Base-by-base conservation (phyloP, 1,284 basidiomycete genomes). In the Cryptococcus sp. region DNA sequence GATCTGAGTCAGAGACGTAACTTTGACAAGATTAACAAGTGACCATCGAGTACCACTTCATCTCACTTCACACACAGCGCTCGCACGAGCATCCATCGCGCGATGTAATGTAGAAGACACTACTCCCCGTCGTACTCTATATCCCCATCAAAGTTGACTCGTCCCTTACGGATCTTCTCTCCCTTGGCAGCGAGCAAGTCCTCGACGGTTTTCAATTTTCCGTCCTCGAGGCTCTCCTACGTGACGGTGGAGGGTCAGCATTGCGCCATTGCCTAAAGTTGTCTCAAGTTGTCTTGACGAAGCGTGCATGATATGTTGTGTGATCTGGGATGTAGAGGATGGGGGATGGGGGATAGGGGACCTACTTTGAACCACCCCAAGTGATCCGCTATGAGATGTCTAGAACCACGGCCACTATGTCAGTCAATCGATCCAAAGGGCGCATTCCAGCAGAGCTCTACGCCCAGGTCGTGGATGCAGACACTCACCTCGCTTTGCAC, bases 301-400 rank as follows among this genome's bases (percentile, higher is more conserved):
- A 41, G n/a, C 11, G 11, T 41, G 39, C 39, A n/a, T n/a, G n/a
- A 53, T 20, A 19, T n/a, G 2, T 13, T 27, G 39, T 25, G 13
- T 19, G 50, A 16, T 38, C 55, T 47, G 25, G 6, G 25, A 25
- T 6, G 25, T 3, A 6, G 25, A 10, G 48, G 49, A 44, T 35
- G n/a, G 1, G 47, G 2, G 38, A n/a, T 50, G 13, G 27, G 19
- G 49, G 47, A 25, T n/a, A 41, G 46, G 23, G 31, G 19, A 65
- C 71, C 47, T 53, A 74, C 75, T 53, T 78, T 75, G 81, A 96
- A 96, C 93, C 93, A 96, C 1, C 90, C 91, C 16, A 96, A 78
- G 71, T 96, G 87, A 73, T 96, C 93, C 8, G 93, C 93, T 71
- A 93, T 92, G 19, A 92, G 80, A 78, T 92, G 90, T 47, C 90